These are phyloP conservation scores for Theileria annulata DNA, from an alignment of 169 alveolate genomes.

Conservation along the genomic window DNA sequence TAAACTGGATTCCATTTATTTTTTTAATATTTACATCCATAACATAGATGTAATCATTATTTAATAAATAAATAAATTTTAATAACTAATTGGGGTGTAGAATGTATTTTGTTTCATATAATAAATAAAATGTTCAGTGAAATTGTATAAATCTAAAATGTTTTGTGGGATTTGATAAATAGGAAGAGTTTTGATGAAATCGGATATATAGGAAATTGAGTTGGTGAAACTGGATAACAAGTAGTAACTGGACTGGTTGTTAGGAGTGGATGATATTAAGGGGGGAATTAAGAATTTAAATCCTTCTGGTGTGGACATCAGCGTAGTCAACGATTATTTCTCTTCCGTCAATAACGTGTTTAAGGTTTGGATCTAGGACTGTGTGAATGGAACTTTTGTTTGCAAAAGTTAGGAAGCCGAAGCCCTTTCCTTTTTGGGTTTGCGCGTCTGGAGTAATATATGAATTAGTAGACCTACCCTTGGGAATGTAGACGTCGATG, in stretches of 20 bases:
- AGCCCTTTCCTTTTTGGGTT: conserved; percentile 64
- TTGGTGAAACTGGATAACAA: neutral
- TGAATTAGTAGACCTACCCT: conserved; percentile 21
- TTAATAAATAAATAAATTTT: no score
- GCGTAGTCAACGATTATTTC: conserved; percentile 67
- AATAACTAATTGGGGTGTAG: neutral
- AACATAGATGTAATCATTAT: neutral
- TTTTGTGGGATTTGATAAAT: neutral
- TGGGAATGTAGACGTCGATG: conserved; percentile 70
- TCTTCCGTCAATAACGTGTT: conserved; percentile 61
- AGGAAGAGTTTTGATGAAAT: neutral
- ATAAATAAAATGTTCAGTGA: neutral
- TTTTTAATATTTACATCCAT: neutral
- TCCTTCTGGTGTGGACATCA: conserved; percentile 41
- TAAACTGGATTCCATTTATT: neutral
- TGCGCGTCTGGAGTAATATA: conserved; percentile 29
- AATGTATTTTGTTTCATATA: no score
- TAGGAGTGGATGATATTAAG: neutral
- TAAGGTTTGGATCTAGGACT: conserved; percentile 50
- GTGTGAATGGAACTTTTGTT: conserved; percentile 56
- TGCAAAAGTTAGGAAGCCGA: conserved; percentile 63
- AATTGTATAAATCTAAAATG: neutral
- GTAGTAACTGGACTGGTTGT: neutral
- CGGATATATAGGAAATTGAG: neutral
- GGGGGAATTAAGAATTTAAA: neutral